These are phyloP conservation scores for Solanum clarkiae DNA, from an alignment of 257 asterid genomes.

Conservation along the genomic window DNA sequence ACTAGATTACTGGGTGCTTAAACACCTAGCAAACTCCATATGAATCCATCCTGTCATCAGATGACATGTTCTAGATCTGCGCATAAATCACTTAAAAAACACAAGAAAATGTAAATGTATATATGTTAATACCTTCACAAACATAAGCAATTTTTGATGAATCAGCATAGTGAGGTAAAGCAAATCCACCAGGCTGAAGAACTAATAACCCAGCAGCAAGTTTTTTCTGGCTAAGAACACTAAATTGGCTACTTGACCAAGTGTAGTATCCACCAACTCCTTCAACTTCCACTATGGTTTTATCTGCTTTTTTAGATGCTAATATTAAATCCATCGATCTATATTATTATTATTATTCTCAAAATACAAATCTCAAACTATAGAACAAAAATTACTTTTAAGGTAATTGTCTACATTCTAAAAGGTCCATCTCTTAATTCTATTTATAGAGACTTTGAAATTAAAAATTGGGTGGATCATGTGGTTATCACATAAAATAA, in stretches of 20 bases:
- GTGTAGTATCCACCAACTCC: constrained; percentile 28
- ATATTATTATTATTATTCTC: not conserved
- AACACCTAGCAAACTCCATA: too few relatives aligned
- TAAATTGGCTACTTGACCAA: constrained; percentile 20
- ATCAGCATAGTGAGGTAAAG: constrained; percentile 34
- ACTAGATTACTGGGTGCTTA: too few relatives aligned
- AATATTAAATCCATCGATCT: constrained; percentile 17
- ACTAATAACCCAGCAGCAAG: constrained; percentile 34
- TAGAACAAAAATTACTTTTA: not conserved
- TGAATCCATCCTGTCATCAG: too few relatives aligned
- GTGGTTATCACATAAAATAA: too few relatives aligned
- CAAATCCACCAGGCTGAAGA: constrained; percentile 30
- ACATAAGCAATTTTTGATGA: constrained; percentile 29
- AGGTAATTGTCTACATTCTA: not conserved
- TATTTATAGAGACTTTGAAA: not conserved
- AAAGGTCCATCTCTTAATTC: not conserved
- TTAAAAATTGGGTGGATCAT: not conserved
- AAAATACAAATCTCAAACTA: not conserved
- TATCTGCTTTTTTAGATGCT: constrained; percentile 16
- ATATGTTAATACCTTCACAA: constrained; percentile 14
- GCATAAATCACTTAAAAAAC: too few relatives aligned
- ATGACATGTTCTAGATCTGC: too few relatives aligned
- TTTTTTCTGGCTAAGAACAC: constrained; percentile 6
- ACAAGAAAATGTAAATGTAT: not conserved
- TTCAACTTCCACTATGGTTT: constrained; percentile 17